Percentiles rank a stretch among this genome's conserved stretches.
Conservation (phyloP, 108 stramenopile species). For the Conticribra weissflogii region DNA sequence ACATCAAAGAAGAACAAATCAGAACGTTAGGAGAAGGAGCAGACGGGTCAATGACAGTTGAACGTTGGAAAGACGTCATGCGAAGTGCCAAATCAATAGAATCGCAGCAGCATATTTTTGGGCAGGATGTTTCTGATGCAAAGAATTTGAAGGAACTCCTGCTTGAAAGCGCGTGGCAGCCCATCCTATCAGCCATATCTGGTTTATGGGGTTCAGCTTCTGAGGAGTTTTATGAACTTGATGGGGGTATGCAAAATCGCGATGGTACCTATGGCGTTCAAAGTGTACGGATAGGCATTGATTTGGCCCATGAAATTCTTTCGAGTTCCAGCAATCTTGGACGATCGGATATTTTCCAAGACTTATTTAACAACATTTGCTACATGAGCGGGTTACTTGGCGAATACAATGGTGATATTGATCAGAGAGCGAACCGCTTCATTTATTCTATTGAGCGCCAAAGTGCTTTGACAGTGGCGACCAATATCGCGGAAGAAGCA, state of each 20-base stretch:
- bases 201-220: slow-evolving; percentile 74
- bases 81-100: slow-evolving; percentile 30
- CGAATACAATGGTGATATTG: slow-evolving; percentile 46
- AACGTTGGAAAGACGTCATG: slow-evolving; percentile 90
- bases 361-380: slow-evolving; percentile 72
- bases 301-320: slow-evolving; percentile 77
- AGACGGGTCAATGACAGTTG: slow-evolving; percentile 87
- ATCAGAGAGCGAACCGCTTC: slow-evolving; percentile 52
- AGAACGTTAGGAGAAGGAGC: slow-evolving; percentile 89
- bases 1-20: slow-evolving; percentile 86
- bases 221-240: slow-evolving; percentile 7
- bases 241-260: slow-evolving; percentile 27
- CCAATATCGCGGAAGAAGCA: slow-evolving; percentile 62
- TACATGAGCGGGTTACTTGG: slow-evolving; percentile 68
- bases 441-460: slow-evolving; percentile 77
- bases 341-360: slow-evolving; percentile 78
- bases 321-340: slow-evolving; percentile 67
- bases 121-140: slow-evolving; percentile 1
- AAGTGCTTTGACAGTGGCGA: slow-evolving; percentile 70
- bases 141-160: slow-evolving; percentile 78
- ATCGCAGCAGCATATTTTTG: neutral
- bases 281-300: slow-evolving; percentile 84
- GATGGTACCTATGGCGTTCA: slow-evolving; percentile 61
- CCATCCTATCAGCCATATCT: slow-evolving; percentile 78
- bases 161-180: slow-evolving; percentile 82